Conservation (phyloP, 768 basidiomycete genomes). For the Flagelloscypha sp. region DNA sequence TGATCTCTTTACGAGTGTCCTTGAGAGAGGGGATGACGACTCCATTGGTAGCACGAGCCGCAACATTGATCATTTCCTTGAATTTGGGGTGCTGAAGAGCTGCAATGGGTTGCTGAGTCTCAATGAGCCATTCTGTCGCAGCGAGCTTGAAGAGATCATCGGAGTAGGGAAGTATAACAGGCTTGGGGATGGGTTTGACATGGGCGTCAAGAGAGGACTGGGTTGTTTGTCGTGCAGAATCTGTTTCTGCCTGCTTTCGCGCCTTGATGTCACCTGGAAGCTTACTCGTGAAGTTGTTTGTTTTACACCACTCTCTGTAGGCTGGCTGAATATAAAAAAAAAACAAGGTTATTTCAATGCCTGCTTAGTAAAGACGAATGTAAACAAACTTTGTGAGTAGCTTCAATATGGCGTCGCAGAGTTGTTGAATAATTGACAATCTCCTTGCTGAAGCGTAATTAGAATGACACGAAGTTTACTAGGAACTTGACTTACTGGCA, state of each 20-base stretch:
- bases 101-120: conserved; percentile 21
- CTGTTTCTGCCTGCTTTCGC: not conserved
- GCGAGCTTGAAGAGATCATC: conserved; percentile 11
- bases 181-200: not conserved
- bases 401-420: no score
- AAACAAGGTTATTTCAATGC: no score
- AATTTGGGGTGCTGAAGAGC: conserved; percentile 29
- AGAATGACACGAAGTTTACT: no score
- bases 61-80: conserved; percentile 27
- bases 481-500: no score
- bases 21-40: conserved; percentile 27
- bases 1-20: conserved; percentile 19
- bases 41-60: conserved; percentile 25
- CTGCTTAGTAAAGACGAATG: no score
- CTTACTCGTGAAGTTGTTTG: conserved; percentile 13
- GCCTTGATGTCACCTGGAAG: conserved; percentile 8
- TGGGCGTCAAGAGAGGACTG: not conserved
- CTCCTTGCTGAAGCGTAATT: no score
- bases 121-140: conserved; percentile 17
- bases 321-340: no score
- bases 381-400: no score
- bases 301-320: conserved; percentile 12
- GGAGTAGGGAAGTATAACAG: conserved; percentile 9
- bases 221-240: no score
- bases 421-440: no score